Conservation (phyloP, 345 rosid genomes). For the Pistacia atlantica region DNA sequence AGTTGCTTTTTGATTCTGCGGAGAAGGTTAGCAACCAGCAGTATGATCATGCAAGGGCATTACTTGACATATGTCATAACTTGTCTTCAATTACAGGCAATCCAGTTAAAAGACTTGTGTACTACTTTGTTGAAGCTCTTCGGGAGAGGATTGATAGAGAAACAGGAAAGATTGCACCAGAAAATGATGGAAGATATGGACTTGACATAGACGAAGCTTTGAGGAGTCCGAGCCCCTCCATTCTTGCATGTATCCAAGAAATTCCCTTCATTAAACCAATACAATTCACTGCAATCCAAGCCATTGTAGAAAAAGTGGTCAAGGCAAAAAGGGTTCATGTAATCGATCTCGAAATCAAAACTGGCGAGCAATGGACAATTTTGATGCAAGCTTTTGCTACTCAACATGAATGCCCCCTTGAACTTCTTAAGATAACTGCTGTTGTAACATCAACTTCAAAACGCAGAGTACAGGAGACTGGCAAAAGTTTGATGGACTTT, state of each 20-base stretch:
- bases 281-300: no score
- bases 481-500: conserved; percentile 24
- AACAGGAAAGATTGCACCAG: background rate
- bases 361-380: conserved; percentile 23
- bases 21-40: conserved; percentile 14
- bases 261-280: no score
- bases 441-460: conserved; percentile 9
- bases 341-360: no score
- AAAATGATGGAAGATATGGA: background rate
- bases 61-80: conserved; percentile 15
- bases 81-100: conserved; percentile 19
- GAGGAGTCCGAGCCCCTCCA: background rate
- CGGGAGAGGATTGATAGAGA: conserved; percentile 11
- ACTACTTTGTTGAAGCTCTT: conserved; percentile 26
- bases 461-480: conserved; percentile 18
- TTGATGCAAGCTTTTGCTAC: conserved; percentile 36
- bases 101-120: conserved; percentile 17
- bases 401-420: conserved; percentile 21
- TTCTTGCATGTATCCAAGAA: no score
- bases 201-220: background rate
- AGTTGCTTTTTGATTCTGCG: conserved; percentile 19
- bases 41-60: conserved; percentile 13
- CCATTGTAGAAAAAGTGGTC: no score
- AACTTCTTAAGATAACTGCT: conserved; percentile 35
- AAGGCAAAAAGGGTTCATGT: no score